These are phyloP conservation scores for Microthlaspi erraticum DNA, from an alignment of 345 rosid species.

Conservation along the genomic window DNA sequence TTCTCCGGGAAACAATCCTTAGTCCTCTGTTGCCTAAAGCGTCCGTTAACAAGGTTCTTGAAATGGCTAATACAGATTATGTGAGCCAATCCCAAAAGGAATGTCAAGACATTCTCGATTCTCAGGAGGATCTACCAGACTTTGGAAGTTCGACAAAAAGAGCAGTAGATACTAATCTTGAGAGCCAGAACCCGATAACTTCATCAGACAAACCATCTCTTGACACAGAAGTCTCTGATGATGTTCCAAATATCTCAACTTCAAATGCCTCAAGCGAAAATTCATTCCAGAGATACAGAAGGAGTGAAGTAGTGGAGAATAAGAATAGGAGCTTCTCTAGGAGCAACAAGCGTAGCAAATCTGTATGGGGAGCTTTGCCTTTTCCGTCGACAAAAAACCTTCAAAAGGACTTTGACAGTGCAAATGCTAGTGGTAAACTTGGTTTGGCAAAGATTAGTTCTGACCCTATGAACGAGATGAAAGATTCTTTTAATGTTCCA, in stretches of 20 bases:
- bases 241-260: constrained; percentile 47
- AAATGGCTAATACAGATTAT: constrained; percentile 78
- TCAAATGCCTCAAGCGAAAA: constrained; percentile 48
- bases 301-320: constrained; percentile 43
- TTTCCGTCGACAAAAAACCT: constrained; percentile 47
- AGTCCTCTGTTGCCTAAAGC: constrained; percentile 77
- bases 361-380: constrained; percentile 77
- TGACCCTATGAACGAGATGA: constrained; percentile 42
- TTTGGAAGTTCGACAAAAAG: constrained; percentile 52
- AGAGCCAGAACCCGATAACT: constrained; percentile 38
- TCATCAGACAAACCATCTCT: constrained; percentile 51
- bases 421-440: constrained; percentile 38
- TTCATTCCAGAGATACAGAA: constrained; percentile 49
- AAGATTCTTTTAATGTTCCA: constrained; percentile 41
- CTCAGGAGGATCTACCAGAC: constrained; percentile 61
- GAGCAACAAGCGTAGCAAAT: constrained; percentile 48
- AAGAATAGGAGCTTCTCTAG: constrained; percentile 38
- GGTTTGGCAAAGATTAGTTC: constrained; percentile 46
- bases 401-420: constrained; percentile 43
- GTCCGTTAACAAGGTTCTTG: constrained; percentile 69
- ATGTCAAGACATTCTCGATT: constrained; percentile 97
- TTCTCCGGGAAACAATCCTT: constrained; percentile 75
- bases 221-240: constrained; percentile 57
- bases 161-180: constrained; percentile 41
- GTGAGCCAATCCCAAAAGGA: constrained; percentile 87